A percentile compares a stretch with the other conserved stretches of the same genome.
These are phyloP conservation scores for Trichoderma afroharzianum DNA, from an alignment of 2,329 filamentous ascomycete species.

Conservation along the genomic window DNA sequence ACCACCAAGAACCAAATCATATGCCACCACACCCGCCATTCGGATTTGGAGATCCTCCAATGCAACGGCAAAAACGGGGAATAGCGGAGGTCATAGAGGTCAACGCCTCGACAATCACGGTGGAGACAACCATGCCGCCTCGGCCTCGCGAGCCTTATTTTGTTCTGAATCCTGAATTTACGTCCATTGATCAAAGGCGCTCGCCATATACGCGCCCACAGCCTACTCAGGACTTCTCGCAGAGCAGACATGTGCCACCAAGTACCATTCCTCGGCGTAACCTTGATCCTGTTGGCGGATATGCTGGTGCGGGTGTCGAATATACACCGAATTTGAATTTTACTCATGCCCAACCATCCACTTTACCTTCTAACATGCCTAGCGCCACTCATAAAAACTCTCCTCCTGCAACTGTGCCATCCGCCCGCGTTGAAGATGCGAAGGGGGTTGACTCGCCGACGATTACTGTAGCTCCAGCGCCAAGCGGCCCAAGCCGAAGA, in stretches of 20 bases:
- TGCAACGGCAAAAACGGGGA: neutral
- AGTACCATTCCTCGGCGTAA: neutral
- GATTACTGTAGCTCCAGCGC: neutral
- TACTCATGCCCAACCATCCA: neutral
- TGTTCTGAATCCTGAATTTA: neutral
- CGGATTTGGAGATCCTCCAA: neutral
- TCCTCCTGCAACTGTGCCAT: neutral
- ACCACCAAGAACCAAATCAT: neutral
- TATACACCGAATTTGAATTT: neutral
- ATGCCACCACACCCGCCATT: neutral
- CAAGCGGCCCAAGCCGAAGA: neutral
- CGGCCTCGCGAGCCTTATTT: constrained; percentile 5
- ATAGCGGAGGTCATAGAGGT: neutral
- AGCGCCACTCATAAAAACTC: neutral
- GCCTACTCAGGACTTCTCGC: neutral
- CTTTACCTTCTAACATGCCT: neutral
- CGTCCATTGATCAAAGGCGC: neutral
- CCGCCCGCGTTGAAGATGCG: neutral
- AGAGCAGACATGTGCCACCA: neutral
- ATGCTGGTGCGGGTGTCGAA: neutral
- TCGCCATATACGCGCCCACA: neutral
- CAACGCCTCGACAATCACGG: neutral
- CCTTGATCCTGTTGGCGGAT: neutral
- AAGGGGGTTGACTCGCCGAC: neutral
- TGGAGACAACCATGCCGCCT: neutral